Evolutionary conservation across 257 asterid genomes (phyloP), one percentile per base, ranked within the genome.

Genomic region (Solanum habrochaites): DNA sequence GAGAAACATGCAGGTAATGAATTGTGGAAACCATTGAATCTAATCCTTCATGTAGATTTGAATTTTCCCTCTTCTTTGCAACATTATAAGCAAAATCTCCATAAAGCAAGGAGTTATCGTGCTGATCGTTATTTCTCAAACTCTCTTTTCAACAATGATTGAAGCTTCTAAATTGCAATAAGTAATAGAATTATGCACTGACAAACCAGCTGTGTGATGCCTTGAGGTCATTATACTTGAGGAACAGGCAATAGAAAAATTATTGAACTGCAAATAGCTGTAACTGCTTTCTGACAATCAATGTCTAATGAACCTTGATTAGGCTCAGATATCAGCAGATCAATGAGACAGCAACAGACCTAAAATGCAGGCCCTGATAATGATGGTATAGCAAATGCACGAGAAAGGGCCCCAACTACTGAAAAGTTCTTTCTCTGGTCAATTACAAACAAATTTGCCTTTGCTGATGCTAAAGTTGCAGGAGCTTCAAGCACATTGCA

Each of bases 281-380:
- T 96, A 43, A 82, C 80, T 88, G 90, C 84, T 89, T 88, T 90
- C 35, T 72, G 86, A 67, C 90, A 88, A 62, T 85, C 87, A 20
- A 74, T 87, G 74, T 90, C 90, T 31, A 83, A 88, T 58, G 88
- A 67, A 86, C 87, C 89, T 83, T 85, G 91, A 87, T 82, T 64
- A 40, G 92, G 89, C 86, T 94, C 91, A 13, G 94, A 90, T 75
- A 91, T 87, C 66, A 91, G 83, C 75, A 91, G 85, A 85, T 93
- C 97, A 49, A 90, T 49, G 87, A 93, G 97, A 93, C 92, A 91
- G 71, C 94, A 92, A 85, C 94, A 93, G 85, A 88, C 91, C 89
- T 92, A 96, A 88, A 94, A 91, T 80, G 98, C 86, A 88, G 96
- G 96, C 87, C 97, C 96, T 31, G 97, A 91, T 31, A 94, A 94